Conservation (phyloP, 2,329 filamentous ascomycete species). For the Aureobasidium sp. region DNA sequence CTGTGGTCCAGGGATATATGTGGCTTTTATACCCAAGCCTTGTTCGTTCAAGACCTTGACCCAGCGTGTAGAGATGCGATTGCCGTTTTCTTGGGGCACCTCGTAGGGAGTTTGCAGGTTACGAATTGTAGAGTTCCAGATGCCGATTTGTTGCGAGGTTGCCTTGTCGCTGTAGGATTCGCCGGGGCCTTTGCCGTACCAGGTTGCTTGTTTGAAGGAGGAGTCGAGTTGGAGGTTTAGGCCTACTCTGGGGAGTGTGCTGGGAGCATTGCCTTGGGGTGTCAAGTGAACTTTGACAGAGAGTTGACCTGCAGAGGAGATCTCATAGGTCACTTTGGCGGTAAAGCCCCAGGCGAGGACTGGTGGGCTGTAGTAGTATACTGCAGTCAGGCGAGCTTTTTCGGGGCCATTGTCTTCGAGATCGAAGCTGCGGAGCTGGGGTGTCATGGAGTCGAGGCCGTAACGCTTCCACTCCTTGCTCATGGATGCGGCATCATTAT, state of each 20-base stretch:
- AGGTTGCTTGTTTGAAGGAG: slow-evolving; percentile 42
- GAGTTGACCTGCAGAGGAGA: slow-evolving; percentile 40
- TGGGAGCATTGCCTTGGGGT: slow-evolving; percentile 42
- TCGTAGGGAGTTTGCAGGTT: slow-evolving; percentile 54
- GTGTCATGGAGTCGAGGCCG: slow-evolving; percentile 41
- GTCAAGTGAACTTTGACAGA: slow-evolving; percentile 37
- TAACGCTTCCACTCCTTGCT: slow-evolving; percentile 48
- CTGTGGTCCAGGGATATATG: background rate
- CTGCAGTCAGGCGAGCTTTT: slow-evolving; percentile 19
- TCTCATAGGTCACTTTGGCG: slow-evolving; percentile 42
- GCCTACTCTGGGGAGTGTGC: slow-evolving; percentile 54
- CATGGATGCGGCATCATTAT: slow-evolving; percentile 53
- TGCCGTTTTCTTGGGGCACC: slow-evolving; percentile 60
- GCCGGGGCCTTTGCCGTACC: slow-evolving; percentile 57
- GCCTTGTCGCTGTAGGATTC: slow-evolving; percentile 63
- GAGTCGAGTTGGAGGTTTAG: slow-evolving; percentile 47
- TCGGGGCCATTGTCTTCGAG: slow-evolving; percentile 29
- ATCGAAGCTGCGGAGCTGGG: slow-evolving; percentile 33
- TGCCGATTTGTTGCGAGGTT: slow-evolving; percentile 45
- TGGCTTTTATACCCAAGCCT: slow-evolving; percentile 28
- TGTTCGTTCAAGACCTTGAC: slow-evolving; percentile 29
- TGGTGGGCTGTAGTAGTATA: slow-evolving; percentile 42
- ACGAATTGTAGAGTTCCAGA: slow-evolving; percentile 38
- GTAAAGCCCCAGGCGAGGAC: slow-evolving; percentile 51
- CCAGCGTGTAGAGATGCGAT: slow-evolving; percentile 54